Base-by-base conservation (phyloP, 257 asterid species). In the Ilex asprella region DNA sequence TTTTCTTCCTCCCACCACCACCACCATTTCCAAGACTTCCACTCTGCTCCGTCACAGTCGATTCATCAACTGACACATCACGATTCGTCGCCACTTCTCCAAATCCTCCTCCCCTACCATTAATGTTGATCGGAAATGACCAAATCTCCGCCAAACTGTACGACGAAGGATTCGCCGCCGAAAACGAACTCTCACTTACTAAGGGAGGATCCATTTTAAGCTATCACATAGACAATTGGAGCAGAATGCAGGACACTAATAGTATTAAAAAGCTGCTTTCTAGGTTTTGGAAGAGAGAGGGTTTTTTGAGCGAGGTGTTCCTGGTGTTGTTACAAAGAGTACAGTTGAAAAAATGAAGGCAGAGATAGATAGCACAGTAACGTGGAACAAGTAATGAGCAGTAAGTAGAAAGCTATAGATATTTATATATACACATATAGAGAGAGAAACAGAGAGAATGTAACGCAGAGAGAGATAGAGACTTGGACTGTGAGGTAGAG, bases 121-220 rank as follows among this genome's bases (percentile, higher is more conserved):
- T 16, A 2, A 76, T 82, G 70, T 71, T 51, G 56, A 73, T 51
- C 69, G 87, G 79, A 58, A 83, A 76, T 5, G 96, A 84, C 71
- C 93, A 84, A 46, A 88, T 83, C 79, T 86, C 96, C 62, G 91
- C 82, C 60, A 91, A 63, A 21, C 86, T 82, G 43, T 86, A 88
- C 43, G 95, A 81, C 15, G 86, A 76, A 11, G 94, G 94, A 56
- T 84, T 78, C 7, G 88, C 86, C 21, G 89, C 88, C 15, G 91
- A 82, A 61, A 86, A 88, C 55, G 95, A 83, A 0, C 79, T 78
- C 73, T 83, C 95, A 59, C 84, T 87, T 4, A 88, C 73, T 68
- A 91, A 70, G 21, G 91, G 86, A 59, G 94, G 96, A 81, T 91
- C 98, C 98, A 91, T 91, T 74, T 59, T 46, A 10, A 46, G 3